Base-by-base conservation (phyloP, 306 rosid genomes). In the Prunus mume region DNA sequence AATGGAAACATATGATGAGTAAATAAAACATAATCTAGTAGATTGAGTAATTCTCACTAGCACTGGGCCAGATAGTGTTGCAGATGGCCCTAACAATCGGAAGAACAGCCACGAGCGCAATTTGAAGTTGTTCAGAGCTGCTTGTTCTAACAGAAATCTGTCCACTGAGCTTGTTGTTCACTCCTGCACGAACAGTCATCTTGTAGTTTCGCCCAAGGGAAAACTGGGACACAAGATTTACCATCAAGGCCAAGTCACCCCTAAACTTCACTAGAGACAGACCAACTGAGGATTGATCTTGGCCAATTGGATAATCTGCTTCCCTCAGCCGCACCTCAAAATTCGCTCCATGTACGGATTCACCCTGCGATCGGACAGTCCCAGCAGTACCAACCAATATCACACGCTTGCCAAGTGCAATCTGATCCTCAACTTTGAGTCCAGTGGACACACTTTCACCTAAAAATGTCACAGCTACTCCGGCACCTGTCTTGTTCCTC, bases 151-250 rank as follows among this genome's bases (percentile, higher is more conserved):
- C 87, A 27, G 81, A 73, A 60, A 96, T 87, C 88, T 96, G 99
- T 58, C 99, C 99, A 25, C 97, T 92, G 73, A 85, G 87, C 86
- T 96, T 96, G 88, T 96, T 96, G 97, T 96, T 96, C 86, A 96
- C 83, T 80, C 91, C 96, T 46, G 97, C 96, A 32, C 99, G 98
- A 64, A 96, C 89, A 2, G 86, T 96, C 80, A 96, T 77, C 89
- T 96, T 96, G 84, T 91, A 92, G 85, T 85, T 84, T 68, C 97
- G 89, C 61, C 99, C 99, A 32, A 92, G 17, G 14, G 99, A 92
- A 83, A 95, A 51, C 73, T 92, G 97, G 30, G 97, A 90, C 90
- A 90, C 96, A 60, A 96, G 71, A 82, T 91, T 93, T 27, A 93
- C 91, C 68, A 97, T 97, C 50, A 91, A 62, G 51, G 97, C 98